Evolutionary conservation across 441 rosid genomes (phyloP), one percentile per base, ranked within the genome.

Genomic region (Pelargonium australe): DNA sequence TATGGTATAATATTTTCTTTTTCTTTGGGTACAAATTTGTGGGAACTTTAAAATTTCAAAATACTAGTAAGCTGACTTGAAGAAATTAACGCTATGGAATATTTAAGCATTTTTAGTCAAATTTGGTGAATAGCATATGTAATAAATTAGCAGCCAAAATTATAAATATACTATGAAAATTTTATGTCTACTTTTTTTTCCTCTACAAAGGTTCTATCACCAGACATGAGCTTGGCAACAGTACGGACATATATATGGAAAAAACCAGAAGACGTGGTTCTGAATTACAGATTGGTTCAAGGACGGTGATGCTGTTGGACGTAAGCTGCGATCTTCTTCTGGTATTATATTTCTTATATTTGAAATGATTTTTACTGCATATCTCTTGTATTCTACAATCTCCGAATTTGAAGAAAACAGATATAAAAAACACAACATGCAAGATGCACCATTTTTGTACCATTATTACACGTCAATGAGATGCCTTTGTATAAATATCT

Each of bases 161-260:
- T 34, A 34, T 34, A 34, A 34, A 34, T 34, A 34, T 34, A 34
- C 37, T 34, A 34, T 34, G 37, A 34, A 34, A 3, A 4, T 34
- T 34, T 28, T 2, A 40, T n/a, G 8, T 58, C 51, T 45, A 4
- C 68, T 43, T 66, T 16, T 57, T 60, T 65, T 23, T 14, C 16
- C 57, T 20, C 57, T 55, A 72, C 74, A 71, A 84, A 95, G 99
- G 96, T 91, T 65, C 81, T 96, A 72, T 82, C 95, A 76, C 91
- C 97, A 1, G 98, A 93, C 70, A 96, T 96, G 99, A 96, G 99
- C 85, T 81, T 96, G 76, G 99, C 99, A 55, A 93, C 99, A 2
- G 97, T 91, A 28, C 85, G 92, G 65, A 83, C 97, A 63, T 96
- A 96, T 71, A 55, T 96, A 67, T 96, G 99, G 99, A 96, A 96